Evolutionary conservation across 306 rosid genomes (phyloP), one percentile per base, ranked within the genome.

Genomic region (Cicer chorassanicum): DNA sequence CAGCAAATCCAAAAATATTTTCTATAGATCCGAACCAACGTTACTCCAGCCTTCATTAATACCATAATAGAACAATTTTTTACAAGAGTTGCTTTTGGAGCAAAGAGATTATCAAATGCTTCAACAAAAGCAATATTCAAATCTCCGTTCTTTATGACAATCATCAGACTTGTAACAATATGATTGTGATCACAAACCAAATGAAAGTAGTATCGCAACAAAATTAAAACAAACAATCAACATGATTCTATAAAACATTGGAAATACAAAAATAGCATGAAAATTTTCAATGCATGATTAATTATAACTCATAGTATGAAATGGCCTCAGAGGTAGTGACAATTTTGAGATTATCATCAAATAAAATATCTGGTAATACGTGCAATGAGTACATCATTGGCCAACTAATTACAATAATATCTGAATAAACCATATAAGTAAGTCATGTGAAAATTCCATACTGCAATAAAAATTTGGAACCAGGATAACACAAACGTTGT

Each of bases 321-420:
- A 11, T 14, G 79, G 83, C 87, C 87, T 86, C 89, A 83, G 89
- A 71, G 85, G 91, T 90, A 89, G 96, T 88, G 96, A 88, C 92
- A 92, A 92, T 84, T 84, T 41, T 16, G 13, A 46, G 13, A 88
- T 2, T 13, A 80, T 87, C 96, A 86, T 90, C 98, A 92, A 90
- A 1, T 7, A 41, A 1, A 16, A 41, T 0, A 19, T 90, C 94
- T 90, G 96, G 24, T 77, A 79, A 78, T 82, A 85, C 76, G 66
- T 75, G 89, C 68, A 80, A 13, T 80, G 6, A 74, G 6, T 70
- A 50, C 98, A 85, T 90, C 96, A 89, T 81, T 2, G 93, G 96
- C 98, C 86, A 83, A 36, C 24, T 45, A 19, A 21, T 19, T 15
- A 34, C 6, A 1, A 0, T 2, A 8, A 14, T 1, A 9, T 16